Evolutionary conservation across 768 basidiomycete species (phyloP), one percentile per base, ranked within the genome.

Genomic region (Psilocybe cubensis): DNA sequence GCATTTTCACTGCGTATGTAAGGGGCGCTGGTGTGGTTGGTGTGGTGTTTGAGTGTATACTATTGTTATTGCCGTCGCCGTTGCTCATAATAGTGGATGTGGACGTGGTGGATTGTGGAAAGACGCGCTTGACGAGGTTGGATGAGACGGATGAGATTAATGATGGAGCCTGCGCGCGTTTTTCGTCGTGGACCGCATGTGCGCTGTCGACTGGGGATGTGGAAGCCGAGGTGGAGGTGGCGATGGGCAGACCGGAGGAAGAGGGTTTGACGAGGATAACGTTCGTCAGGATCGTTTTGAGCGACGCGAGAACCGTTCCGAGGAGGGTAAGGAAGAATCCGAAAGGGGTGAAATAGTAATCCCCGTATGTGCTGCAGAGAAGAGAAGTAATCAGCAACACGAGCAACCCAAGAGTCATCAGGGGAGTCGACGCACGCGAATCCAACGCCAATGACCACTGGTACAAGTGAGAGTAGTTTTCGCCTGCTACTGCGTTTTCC

Each of bases 281-380:
- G 69, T 95, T 92, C 10, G 96, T 98, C 62, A 89, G 84, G 43
- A 98, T 89, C 0, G 96, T 97, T 72, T 98, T 98, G 52, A 97
- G 75, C 7, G 97, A 90, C 4, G 97, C 97, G 33, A 99, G 83
- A 52, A 96, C 70, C 0, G 96, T 94, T 42, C 97, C 97, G 17
- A 95, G 73, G 12, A 99, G 80, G 0, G 97, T 98, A 20, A 99
- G 80, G 67, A 92, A 63, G 56, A 98, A 84, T 4, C 97, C 97
- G 71, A 84, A 85, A 2, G 78, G 71, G 1, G 94, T 97, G 72
- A 90, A 97, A 66, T 93, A 90, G 74, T 97, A 98, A 68, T 98
- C 96, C 52, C 96, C 97, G 56, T 94, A 96, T 5, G 95, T 97
- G 11, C 93, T 95, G 46, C n/a, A 18, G 3, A 4, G 64, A 45